These are phyloP conservation scores for Boletellus emodensis DNA, from an alignment of 768 basidiomycete species.

Conservation along the genomic window DNA sequence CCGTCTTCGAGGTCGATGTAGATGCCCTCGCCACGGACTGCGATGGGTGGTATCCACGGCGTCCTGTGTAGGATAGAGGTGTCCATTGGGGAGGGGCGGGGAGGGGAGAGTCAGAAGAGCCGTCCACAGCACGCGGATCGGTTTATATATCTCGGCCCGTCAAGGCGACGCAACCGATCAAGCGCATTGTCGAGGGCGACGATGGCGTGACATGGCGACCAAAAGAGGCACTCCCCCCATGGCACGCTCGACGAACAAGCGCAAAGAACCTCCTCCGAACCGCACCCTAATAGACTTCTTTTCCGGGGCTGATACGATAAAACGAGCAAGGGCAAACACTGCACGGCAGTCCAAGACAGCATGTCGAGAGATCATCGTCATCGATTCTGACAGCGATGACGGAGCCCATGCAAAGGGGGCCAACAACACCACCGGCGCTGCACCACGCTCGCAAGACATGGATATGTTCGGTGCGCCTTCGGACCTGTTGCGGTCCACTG, in stretches of 20 bases:
- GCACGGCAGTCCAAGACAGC: neutral
- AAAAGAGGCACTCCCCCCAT: constrained; percentile 17
- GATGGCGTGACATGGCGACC: too few relatives aligned
- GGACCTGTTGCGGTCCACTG: constrained; percentile 15
- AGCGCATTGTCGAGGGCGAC: too few relatives aligned
- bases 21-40: constrained; percentile 59
- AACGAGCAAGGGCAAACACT: constrained; percentile 15
- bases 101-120: too few relatives aligned
- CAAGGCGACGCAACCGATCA: too few relatives aligned
- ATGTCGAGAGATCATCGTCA: constrained; percentile 48
- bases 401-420: neutral
- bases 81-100: constrained; percentile 8
- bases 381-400: constrained; percentile 59
- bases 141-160: too few relatives aligned
- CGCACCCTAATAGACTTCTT: constrained; percentile 49
- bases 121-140: too few relatives aligned
- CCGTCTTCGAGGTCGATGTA: constrained; percentile 74
- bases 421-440: too few relatives aligned
- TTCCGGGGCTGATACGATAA: constrained; percentile 18
- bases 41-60: constrained; percentile 71
- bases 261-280: constrained; percentile 28
- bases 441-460: neutral
- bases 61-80: constrained; percentile 60
- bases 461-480: constrained; percentile 25
- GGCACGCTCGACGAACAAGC: constrained; percentile 37